phyloP scores from a whole-genome alignment of 2,329 filamentous ascomycete species.

The Fusarium compactum region DNA sequence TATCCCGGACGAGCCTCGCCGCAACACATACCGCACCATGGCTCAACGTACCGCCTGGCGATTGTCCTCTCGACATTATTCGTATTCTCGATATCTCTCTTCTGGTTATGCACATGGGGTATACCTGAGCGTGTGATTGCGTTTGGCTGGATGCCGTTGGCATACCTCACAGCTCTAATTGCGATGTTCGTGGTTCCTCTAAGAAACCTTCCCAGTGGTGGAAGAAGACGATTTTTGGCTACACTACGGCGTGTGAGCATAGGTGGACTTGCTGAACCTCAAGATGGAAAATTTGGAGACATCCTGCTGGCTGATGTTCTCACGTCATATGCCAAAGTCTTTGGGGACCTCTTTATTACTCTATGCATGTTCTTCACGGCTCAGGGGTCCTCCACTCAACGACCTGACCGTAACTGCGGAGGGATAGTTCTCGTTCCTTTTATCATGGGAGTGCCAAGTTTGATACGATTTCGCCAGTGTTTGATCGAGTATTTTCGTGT shows the following conservation, averaged over 20 bases:
- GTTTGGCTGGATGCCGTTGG: slow-evolving; percentile 88
- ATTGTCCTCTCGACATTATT: slow-evolving; percentile 80
- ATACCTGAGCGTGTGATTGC: slow-evolving; percentile 75
- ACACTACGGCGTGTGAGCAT: slow-evolving; percentile 83
- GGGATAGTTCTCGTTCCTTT: slow-evolving; percentile 84
- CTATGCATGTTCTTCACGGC: slow-evolving; percentile 89
- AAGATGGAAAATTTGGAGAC: slow-evolving; percentile 95
- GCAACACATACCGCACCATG: slow-evolving; percentile 79
- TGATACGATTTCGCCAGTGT: slow-evolving; percentile 92
- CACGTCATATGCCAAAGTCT: slow-evolving; percentile 93
- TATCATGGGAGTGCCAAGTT: slow-evolving; percentile 83
- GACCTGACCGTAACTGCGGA: slow-evolving; percentile 85
- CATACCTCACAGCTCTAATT: slow-evolving; percentile 80
- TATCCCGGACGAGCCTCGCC: slow-evolving; percentile 82
- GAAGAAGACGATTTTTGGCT: slow-evolving; percentile 79
- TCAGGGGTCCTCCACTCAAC: slow-evolving; percentile 78
- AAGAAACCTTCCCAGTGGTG: slow-evolving; percentile 73
- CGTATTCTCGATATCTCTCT: slow-evolving; percentile 77
- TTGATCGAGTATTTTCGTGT: slow-evolving; percentile 87
- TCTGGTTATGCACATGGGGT: slow-evolving; percentile 85
- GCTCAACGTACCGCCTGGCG: slow-evolving; percentile 88
- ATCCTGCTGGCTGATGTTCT: slow-evolving; percentile 93
- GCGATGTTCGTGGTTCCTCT: slow-evolving; percentile 80
- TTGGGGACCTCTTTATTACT: slow-evolving; percentile 89
- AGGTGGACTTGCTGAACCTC: slow-evolving; percentile 85